Evolutionary conservation across 352 stramenopile species (phyloP), one percentile per base, ranked within the genome.

Genomic region (Phytophthora hybrid): DNA sequence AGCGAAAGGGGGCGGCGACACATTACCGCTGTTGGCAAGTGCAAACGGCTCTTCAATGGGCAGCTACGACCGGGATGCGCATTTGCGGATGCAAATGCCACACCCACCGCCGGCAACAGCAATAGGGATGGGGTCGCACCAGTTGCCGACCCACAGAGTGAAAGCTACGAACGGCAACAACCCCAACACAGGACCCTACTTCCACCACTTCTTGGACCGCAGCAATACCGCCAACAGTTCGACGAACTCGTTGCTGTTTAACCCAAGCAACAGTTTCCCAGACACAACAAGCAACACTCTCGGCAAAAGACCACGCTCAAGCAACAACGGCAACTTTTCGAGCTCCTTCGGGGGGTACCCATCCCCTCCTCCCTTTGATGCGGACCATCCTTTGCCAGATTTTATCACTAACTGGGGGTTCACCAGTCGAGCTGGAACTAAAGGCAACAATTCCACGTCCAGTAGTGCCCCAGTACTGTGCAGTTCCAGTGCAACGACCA

Each of bases 21-120:
- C 11, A 14, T 5, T 44, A 44, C 10, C 37, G 37, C 54, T 29
- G 26, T 62, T 61, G 29, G 39, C 63, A 57, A 49, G 55, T 31
- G 34, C n/a, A 16, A 59, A 72, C 65, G 47, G 49, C 41, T 39
- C 37, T 65, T 54, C 61, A 16, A 90, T 92, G 83, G 85, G 82
- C 49, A 88, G 85, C 37, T 90, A 85, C 78, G 83, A 93, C 68
- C 82, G 82, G 39, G 65, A 85, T 26, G 66, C 76, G n/a, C 73
- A 82, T 49, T 78, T 85, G 78, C 76, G 80, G 52, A 85, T 91
- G 80, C 82, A 82, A 63, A 73, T 85, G 70, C 57, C 68, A 62
- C 34, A 59, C 63, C 63, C 74, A 47, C 14, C 41, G 5, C 14
- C 56, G 58, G 19, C 61, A 51, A 51, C 41, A 21, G 14, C 41